These are phyloP conservation scores for Colletotrichum sp. DNA, from an alignment of 2,329 filamentous ascomycete species.

Conservation along the genomic window DNA sequence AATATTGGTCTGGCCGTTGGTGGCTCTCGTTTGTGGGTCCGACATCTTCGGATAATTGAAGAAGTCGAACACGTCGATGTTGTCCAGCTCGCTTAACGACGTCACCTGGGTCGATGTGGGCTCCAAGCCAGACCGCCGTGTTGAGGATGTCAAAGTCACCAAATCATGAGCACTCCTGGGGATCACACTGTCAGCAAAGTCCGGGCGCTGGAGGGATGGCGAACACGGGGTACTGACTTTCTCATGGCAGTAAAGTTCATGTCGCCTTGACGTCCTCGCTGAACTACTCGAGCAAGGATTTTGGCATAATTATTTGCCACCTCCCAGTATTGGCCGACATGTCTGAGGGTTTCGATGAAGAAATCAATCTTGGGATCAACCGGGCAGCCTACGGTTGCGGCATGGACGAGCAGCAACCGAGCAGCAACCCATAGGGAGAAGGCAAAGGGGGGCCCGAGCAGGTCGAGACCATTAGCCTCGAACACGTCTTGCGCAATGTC, in stretches of 20 bases:
- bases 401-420: slow-evolving; percentile 44
- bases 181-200: background rate
- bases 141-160: slow-evolving; percentile 39
- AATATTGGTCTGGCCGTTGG: slow-evolving; percentile 28
- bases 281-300: slow-evolving; percentile 43
- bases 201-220: background rate
- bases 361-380: slow-evolving; percentile 47
- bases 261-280: slow-evolving; percentile 38
- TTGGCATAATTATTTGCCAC: slow-evolving; percentile 47
- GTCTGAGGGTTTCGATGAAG: slow-evolving; percentile 45
- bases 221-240: slow-evolving; percentile 32
- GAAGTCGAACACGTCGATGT: slow-evolving; percentile 50
- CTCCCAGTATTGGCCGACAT: slow-evolving; percentile 49
- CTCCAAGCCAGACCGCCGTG: slow-evolving; percentile 41
- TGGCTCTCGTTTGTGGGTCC: slow-evolving; percentile 14
- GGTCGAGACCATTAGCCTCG: slow-evolving; percentile 46
- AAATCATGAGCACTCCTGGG: slow-evolving; percentile 44
- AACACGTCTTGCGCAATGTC: slow-evolving; percentile 49
- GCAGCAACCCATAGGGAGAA: slow-evolving; percentile 51
- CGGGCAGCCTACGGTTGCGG: slow-evolving; percentile 39
- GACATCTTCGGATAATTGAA: slow-evolving; percentile 46
- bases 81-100: slow-evolving; percentile 45
- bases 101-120: slow-evolving; percentile 42
- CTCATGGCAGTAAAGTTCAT: slow-evolving; percentile 44
- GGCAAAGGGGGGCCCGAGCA: slow-evolving; percentile 47